Evolutionary conservation across 2,329 filamentous ascomycete species (phyloP), one percentile per base, ranked within the genome.

Genomic region (Periconia macrospinosa): DNA sequence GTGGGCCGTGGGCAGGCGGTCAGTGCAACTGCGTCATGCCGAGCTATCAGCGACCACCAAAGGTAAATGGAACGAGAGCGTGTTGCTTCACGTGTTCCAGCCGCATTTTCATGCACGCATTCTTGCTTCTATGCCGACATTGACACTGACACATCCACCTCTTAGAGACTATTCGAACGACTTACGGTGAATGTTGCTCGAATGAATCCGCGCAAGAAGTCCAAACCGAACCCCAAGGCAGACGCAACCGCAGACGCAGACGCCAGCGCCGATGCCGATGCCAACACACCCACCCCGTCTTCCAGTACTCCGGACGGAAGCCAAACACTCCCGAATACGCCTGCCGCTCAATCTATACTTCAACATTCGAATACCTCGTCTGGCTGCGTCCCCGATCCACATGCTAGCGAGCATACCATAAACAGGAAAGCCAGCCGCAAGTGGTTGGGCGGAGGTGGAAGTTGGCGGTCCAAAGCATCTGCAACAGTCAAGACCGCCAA

Each of bases 381-480:
- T n/a, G 33, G 33, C 11, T 6, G 33, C 33, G 11, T 37, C 11
- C 5, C 33, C 11, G 33, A n/a, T 37, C 5, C 62, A 3, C 41
- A 51, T 19, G 42, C 59, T 3, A 45, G 44, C 57, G 35, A 60
- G 52, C 56, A 58, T 49, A 41, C 62, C 54, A 33, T 67, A 54
- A 52, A 62, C 59, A 50, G 66, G 58, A 59, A 61, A 47, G 11
- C 53, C 7, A 65, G 66, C 49, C 63, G 59, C 49, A 77, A 72
- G 62, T 81, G 78, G 78, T 76, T 79, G 52, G 69, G 72, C 44
- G 71, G 72, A 40, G 57, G 60, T 7, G 73, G 75, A 33, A 79
- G 75, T 47, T 78, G 77, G 78, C 70, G 73, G 7, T 69, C 72
- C 23, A 81, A 81, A 64, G 76, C 78, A 11, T 73, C 75, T 11